Base-by-base conservation (phyloP, 2,329 filamentous ascomycete species). In the Colletotrichum noveboracense region DNA sequence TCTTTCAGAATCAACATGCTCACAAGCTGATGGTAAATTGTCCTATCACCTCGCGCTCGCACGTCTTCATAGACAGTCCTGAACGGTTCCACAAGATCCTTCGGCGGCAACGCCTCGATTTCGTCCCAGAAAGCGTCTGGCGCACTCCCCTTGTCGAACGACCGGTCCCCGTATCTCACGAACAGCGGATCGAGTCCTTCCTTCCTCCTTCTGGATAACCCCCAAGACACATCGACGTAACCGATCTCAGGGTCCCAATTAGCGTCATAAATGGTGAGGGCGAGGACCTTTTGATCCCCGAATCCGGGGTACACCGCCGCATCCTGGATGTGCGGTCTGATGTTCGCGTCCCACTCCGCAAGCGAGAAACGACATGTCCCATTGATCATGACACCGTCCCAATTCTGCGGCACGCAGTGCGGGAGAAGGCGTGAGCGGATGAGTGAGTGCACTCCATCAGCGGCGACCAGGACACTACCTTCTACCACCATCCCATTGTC, bases 301-400 rank as follows among this genome's bases (percentile, higher is more conserved):
- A 48, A 21, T 5, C 43, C 43, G n/a, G 43, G 43, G 2, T 48
- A 48, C 18, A 48, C 43, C 43, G 43, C 43, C 10, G 43, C 43
- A 5, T 48, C 43, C 10, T 48, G 6, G n/a, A 48, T 48, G 10
- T 48, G 43, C n/a, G 43, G 43, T 7, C 43, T 48, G 1, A 48
- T 48, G n/a, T 48, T 48, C 6, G 43, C n/a, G 0, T 48, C n/a
- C 43, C 43, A 48, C n/a, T 21, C 10, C 0, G 2, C 9, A 0
- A 48, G n/a, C 0, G 43, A 48, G 3, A 48, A 48, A 0, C 43
- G 43, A 1, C n/a, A 48, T 5, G n/a, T 21, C 10, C 43, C 43
- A 2, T 48, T 48, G 1, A 48, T 3, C 43, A 48, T 48, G 1
- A 48, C 43, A 13, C 43, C 43, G 2, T 48, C 43, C 43, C 43